Base-by-base conservation (phyloP, 805 yeast genomes). In the Helenozyma rhizophorensis region DNA sequence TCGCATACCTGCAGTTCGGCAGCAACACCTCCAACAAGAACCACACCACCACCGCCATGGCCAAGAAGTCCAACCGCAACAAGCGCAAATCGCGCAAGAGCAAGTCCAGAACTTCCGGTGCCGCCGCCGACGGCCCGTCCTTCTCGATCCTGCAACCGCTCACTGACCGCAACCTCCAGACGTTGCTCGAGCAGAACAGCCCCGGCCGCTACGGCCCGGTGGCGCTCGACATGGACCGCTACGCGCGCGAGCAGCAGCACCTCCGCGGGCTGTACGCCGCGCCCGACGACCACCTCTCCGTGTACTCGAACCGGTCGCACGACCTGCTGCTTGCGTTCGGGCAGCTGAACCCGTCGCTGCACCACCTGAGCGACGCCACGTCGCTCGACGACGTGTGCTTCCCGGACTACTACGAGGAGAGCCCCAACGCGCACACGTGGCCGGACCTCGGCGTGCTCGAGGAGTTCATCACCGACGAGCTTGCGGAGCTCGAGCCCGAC, bases 311-410 rank as follows among this genome's bases (percentile, higher is more conserved):
- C 14, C 25, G 17, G 14, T 23, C 37, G 11, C 36, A 28, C 21
- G 34, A 31, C 18, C 35, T 30, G 34, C 47, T 43, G 37, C 49
- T 59, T 33, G 70, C 63, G 38, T 68, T 67, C 45, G 72, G 73
- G 10, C 68, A 56, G 11, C 78, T 84, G n/a, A 78, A 78, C 46
- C 86, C 87, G 4, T 65, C 78, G 3, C 71, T 80, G 14, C 72
- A 83, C 30, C 67, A 83, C 38, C 63, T 76, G 24, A 70, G 80
- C 23, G 77, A 74, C 33, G 74, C 77, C 24, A 80, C 95, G 0
- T 84, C 96, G 1, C 61, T 90, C 37, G 89, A 83, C 53, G 98
- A 90, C 58, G 98, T 90, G 16, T 90, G 96, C 51, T 78, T 87
- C 56, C 96, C 95, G 0, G 68, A 88, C 23, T 88, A 81, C 42